These are phyloP conservation scores for Chytriomyces confervae DNA, from an alignment of 192 early-diverging fungal genomes.

Conservation along the genomic window DNA sequence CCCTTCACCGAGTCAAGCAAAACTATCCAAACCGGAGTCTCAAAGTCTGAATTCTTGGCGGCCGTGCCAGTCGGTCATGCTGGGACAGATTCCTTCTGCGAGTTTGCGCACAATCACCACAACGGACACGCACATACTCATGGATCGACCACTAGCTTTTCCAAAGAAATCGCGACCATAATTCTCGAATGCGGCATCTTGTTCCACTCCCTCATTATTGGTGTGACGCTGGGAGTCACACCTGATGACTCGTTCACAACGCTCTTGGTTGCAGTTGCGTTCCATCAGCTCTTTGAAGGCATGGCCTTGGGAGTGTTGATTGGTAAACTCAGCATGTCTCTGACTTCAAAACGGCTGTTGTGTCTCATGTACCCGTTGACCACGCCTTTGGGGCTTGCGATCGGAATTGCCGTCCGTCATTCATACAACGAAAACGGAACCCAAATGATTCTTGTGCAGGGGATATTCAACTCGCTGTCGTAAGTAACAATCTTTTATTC, in stretches of 20 bases:
- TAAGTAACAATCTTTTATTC: too few relatives aligned
- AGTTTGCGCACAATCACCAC: neutral
- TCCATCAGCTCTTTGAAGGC: conserved; percentile 57
- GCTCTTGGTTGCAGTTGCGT: conserved; percentile 52
- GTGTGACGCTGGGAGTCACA: conserved; percentile 42
- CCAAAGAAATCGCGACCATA: conserved; percentile 27
- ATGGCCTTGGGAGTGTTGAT: conserved; percentile 43
- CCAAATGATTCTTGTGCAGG: conserved; percentile 67
- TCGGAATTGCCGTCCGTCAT: conserved; percentile 74
- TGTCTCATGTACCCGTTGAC: conserved; percentile 66
- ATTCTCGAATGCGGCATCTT: conserved; percentile 55
- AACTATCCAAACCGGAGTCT: neutral
- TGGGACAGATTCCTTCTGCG: neutral
- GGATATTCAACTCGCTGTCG: conserved; percentile 70
- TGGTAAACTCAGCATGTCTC: conserved; percentile 8
- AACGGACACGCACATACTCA: neutral
- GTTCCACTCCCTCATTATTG: conserved; percentile 52
- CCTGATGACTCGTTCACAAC: conserved; percentile 39
- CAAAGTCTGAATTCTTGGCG: neutral
- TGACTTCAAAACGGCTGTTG: neutral
- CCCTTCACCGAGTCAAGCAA: neutral
- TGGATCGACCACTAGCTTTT: neutral
- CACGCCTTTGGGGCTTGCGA: conserved; percentile 80
- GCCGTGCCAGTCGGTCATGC: neutral
- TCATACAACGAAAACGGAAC: conserved; percentile 63